These are phyloP conservation scores for Isoetes engelmannii DNA, from an alignment of 83 land plant species.

Conservation along the genomic window DNA sequence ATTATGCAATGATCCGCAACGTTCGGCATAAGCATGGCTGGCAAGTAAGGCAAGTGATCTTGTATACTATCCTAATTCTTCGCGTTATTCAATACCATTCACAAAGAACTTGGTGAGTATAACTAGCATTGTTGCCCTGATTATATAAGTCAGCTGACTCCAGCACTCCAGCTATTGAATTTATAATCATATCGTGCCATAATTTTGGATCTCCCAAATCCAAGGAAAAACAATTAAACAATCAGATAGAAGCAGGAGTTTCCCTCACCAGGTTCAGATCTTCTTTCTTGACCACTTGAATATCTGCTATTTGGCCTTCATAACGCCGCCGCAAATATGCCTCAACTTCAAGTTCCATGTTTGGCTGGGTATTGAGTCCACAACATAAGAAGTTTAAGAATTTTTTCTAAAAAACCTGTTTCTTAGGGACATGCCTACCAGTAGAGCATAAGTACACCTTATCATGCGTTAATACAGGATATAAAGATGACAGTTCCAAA, in stretches of 20 bases:
- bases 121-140: too few relatives aligned
- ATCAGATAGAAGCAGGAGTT: background rate
- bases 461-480: too few relatives aligned
- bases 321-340: slow-evolving; percentile 75
- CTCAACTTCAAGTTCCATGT: slow-evolving; percentile 80
- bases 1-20: too few relatives aligned
- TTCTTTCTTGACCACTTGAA: slow-evolving; percentile 75
- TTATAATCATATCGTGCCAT: background rate
- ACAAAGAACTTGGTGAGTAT: too few relatives aligned
- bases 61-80: too few relatives aligned
- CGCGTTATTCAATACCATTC: too few relatives aligned
- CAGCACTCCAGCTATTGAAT: background rate
- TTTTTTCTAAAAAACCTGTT: background rate
- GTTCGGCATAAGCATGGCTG: too few relatives aligned
- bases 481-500: background rate
- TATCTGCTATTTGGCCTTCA: slow-evolving; percentile 59
- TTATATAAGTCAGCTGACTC: too few relatives aligned
- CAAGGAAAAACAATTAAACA: background rate
- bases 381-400: background rate
- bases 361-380: slow-evolving; percentile 37
- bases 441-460: too few relatives aligned
- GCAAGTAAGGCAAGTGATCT: too few relatives aligned
- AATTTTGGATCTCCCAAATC: background rate
- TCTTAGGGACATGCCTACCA: background rate
- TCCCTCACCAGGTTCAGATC: slow-evolving; percentile 73